These are phyloP conservation scores for Stenogyne calaminthoides DNA, from an alignment of 305 asterid genomes.

Conservation along the genomic window DNA sequence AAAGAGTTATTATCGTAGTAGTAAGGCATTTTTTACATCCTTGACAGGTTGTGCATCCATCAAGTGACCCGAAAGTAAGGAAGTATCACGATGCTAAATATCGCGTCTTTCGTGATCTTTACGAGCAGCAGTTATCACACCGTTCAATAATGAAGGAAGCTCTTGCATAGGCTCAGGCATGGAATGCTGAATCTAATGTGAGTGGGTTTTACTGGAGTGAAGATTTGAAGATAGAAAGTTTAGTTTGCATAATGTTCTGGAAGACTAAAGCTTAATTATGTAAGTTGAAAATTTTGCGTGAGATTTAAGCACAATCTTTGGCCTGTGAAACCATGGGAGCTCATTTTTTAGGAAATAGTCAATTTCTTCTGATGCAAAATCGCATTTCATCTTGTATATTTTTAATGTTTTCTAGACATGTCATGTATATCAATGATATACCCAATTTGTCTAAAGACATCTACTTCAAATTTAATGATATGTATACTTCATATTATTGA, in stretches of 20 bases:
- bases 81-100: slow-evolving; percentile 94
- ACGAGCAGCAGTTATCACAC: slow-evolving; percentile 76
- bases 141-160: slow-evolving; percentile 79
- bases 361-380: neutral
- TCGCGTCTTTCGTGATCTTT: slow-evolving; percentile 73
- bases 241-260: neutral
- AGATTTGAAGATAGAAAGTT: slow-evolving; percentile 4
- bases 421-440: neutral
- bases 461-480: too few relatives aligned
- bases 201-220: neutral
- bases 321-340: neutral
- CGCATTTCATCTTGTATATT: slow-evolving; percentile 1
- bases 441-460: too few relatives aligned
- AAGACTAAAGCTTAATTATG: neutral
- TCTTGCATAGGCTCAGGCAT: slow-evolving; percentile 42
- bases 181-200: neutral
- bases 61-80: slow-evolving; percentile 65
- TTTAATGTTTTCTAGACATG: neutral
- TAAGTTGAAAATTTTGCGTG: neutral
- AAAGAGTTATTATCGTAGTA: neutral
- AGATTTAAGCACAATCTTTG: neutral
- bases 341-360: neutral
- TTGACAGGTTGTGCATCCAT: slow-evolving; percentile 78
- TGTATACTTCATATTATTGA: too few relatives aligned
- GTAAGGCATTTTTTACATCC: neutral